phyloP scores from a whole-genome alignment of 1,139 yeast species.

The Nadsonia starkeyi-henricii region DNA sequence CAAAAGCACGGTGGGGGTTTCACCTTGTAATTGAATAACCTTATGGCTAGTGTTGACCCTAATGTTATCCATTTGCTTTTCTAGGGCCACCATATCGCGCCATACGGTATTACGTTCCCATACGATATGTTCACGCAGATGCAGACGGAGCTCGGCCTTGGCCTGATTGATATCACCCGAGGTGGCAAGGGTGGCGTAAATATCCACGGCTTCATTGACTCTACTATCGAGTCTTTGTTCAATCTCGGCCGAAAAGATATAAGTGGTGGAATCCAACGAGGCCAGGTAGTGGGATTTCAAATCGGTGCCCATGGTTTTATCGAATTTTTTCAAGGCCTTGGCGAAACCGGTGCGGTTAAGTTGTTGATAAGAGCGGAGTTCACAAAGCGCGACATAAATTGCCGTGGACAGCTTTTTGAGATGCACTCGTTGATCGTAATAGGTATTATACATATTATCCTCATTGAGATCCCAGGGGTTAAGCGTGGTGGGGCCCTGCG shows the following conservation, averaged over 20 bases:
- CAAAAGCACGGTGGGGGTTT: conserved; percentile 5
- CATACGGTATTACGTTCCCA: conserved; percentile 96
- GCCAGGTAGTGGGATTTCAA: conserved; percentile 37
- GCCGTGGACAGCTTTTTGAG: conserved; percentile 54
- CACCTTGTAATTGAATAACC: conserved; percentile 12
- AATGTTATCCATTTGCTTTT: conserved; percentile 35
- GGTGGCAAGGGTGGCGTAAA: conserved; percentile 34
- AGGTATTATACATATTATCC: conserved; percentile 23
- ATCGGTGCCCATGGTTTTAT: conserved; percentile 56
- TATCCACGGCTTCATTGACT: conserved; percentile 34
- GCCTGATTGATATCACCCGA: conserved; percentile 38
- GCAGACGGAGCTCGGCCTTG: conserved; percentile 53
- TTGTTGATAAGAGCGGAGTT: conserved; percentile 67
- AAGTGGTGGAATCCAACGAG: conserved; percentile 19
- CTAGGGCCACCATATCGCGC: conserved; percentile 89
- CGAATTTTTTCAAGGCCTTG: conserved; percentile 81
- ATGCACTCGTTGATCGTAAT: conserved; percentile 46
- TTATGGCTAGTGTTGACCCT: not conserved
- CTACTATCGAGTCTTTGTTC: conserved; percentile 32
- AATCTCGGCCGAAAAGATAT: conserved; percentile 37
- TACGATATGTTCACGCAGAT: conserved; percentile 80
- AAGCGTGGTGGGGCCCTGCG: not conserved
- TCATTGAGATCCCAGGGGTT: conserved; percentile 6
- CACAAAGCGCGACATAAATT: conserved; percentile 64
- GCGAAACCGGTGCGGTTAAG: conserved; percentile 78